Evolutionary conservation across 2,329 filamentous ascomycete species (phyloP), one percentile per base, ranked within the genome.

Genomic region (Nakataea oryzae): DNA sequence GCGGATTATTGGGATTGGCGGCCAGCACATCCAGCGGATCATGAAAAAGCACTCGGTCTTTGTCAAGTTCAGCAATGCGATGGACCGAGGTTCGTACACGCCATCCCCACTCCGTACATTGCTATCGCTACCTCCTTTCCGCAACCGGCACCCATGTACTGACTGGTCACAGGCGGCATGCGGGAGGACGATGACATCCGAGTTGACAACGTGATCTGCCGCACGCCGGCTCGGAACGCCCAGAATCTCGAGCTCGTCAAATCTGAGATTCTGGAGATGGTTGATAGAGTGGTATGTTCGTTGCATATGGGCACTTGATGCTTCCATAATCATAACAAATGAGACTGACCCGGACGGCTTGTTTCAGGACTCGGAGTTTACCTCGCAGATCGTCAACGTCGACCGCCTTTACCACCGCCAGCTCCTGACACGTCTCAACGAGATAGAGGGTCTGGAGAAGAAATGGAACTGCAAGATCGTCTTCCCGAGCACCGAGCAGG

Each of bases 11-110:
- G 95, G 95, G 61, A 97, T 99, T 69, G 95, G 95, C 64, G 95
- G 95, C 12, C 93, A 97, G 73, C 95, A 99, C 72, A 99, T 99
- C 68, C 95, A 99, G 75, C 91, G 93, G 62, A 97, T 99, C 78
- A 99, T 99, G 95, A 97, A 99, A 81, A 97, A 97, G 77, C 96
- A 99, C 76, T 97, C 95, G 0, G 95, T 99, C 68, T 99, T 99
- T 70, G 95, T 99, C 78, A 99, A 99, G 74, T 99, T 99, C 71
- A 96, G 92, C 66, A 99, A 99, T 69, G 95, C 95, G 21, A 97
- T 97, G 93, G 95, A 99, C 72, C 88, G 95, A 71, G 95, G 91
- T 78, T 70, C 47, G 67, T 62, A 54, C 57, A 27, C 32, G 30
- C 24, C 27, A 28, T 57, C 29, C 29, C 57, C n/a, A 32, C 14